Conservation (phyloP, 1,139 yeast genomes). For the Protomyces inouyei region DNA sequence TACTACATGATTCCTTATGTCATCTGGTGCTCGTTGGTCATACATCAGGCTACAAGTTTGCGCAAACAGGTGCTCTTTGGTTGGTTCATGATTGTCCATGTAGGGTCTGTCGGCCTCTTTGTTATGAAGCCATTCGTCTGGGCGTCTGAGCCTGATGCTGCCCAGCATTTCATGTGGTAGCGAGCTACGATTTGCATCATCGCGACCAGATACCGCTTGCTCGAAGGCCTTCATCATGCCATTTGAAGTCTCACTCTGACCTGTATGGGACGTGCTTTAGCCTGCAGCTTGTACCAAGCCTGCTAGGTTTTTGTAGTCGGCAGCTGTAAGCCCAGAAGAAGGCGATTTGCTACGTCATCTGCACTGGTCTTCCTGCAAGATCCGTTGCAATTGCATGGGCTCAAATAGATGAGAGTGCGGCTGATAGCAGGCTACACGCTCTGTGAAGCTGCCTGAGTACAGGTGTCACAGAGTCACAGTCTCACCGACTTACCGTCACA, state of each 20-base stretch:
- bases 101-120: slow-evolving; percentile 53
- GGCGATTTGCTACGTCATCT: neutral
- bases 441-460: too few relatives aligned
- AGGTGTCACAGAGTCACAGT: too few relatives aligned
- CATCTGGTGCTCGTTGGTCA: slow-evolving; percentile 60
- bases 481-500: too few relatives aligned
- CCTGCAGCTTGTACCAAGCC: neutral
- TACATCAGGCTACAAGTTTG: neutral
- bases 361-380: neutral
- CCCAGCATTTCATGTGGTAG: slow-evolving; percentile 87
- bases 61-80: slow-evolving; percentile 52
- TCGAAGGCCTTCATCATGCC: neutral
- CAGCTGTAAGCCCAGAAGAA: neutral
- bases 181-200: neutral
- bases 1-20: slow-evolving; percentile 79
- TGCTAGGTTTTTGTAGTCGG: neutral
- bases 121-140: slow-evolving; percentile 61
- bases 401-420: too few relatives aligned
- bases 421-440: too few relatives aligned
- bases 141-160: slow-evolving; percentile 52
- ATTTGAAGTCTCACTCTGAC: neutral
- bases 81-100: slow-evolving; percentile 57
- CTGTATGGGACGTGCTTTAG: neutral
- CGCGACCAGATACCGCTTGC: neutral
- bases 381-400: too few relatives aligned